These are phyloP conservation scores for Cercophora samala DNA, from an alignment of 495 filamentous ascomycete species.

Conservation along the genomic window DNA sequence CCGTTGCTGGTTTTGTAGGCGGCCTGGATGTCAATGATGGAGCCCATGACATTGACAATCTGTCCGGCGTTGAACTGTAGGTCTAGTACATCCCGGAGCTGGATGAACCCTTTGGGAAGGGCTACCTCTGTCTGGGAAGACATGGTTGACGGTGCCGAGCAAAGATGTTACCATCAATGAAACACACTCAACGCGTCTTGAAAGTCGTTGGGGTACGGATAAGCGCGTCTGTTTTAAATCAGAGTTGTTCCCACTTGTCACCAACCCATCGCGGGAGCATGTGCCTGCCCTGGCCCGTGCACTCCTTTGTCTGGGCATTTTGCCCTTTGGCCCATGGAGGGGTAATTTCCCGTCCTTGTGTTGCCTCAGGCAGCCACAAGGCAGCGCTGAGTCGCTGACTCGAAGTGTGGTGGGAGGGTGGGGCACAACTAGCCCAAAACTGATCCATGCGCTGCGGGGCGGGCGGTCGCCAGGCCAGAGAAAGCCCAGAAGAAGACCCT, in stretches of 20 bases:
- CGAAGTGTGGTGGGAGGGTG: background rate
- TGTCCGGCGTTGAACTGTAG: constrained; percentile 20
- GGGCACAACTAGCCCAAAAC: background rate
- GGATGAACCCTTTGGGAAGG: constrained; percentile 33
- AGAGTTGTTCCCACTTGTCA: background rate
- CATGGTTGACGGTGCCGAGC: background rate
- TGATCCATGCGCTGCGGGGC: background rate
- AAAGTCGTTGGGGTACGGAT: background rate
- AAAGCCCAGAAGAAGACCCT: constrained; percentile 14
- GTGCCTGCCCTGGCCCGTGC: background rate
- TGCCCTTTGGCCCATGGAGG: background rate
- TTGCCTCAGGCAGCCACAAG: constrained; percentile 4
- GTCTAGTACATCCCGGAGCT: constrained; percentile 34
- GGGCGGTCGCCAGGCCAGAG: background rate
- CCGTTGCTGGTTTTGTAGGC: constrained; percentile 42
- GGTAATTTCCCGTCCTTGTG: background rate
- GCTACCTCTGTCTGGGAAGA: background rate
- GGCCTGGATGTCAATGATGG: constrained; percentile 47
- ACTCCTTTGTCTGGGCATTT: background rate
- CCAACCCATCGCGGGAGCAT: constrained; percentile 6
- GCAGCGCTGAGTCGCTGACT: background rate
- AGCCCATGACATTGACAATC: constrained; percentile 48
- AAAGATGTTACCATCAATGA: background rate
- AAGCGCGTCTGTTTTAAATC: background rate
- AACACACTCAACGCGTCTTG: background rate